Base-by-base conservation (phyloP, 106 monocot genomes). In the Vanilla planifolia region DNA sequence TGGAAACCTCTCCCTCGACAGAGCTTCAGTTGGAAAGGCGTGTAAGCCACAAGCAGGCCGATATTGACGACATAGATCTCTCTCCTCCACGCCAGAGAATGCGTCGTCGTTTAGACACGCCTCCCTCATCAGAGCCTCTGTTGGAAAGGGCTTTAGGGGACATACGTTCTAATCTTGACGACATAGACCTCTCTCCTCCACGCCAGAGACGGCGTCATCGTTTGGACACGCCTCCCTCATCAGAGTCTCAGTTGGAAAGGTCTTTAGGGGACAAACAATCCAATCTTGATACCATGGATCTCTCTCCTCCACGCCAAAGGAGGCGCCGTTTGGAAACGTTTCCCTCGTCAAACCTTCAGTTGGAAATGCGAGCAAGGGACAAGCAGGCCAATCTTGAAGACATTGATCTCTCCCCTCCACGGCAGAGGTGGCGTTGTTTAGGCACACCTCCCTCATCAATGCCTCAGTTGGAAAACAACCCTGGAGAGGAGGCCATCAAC, bases 391-490 rank as follows among this genome's bases (percentile, higher is more conserved):
- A n/a, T n/a, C n/a, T n/a, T n/a, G n/a, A n/a, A n/a, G n/a, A 40
- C 42, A 61, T 3, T 17, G 81, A 91, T 44, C 67, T 83, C 2
- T 86, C 77, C 9, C 80, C 83, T 16, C 79, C 74, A 16, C 67
- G 76, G 11, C 70, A 78, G 15, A 76, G 69, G 59, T 66, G 27
- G 19, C 69, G 61, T 59, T 70, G 72, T 28, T 64, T 67, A 10
- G 80, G 77, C 29, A 63, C 85, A 3, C n/a, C n/a, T n/a, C 84
- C 78, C 0, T 74, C 83, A 2, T 70, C 83, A 0, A 67, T 40
- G 17, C 68, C 44, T 14, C 23, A 50, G 19, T n/a, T n/a, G n/a
- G n/a, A n/a, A n/a, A n/a, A n/a, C n/a, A n/a, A n/a, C n/a, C n/a
- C n/a, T n/a, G n/a, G n/a, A n/a, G n/a, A n/a, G n/a, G n/a, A n/a